A percentile compares a stretch with the other conserved stretches of the same genome.
These are phyloP conservation scores for Starmerella etchellsii DNA, from an alignment of 805 yeast genomes.

Conservation along the genomic window DNA sequence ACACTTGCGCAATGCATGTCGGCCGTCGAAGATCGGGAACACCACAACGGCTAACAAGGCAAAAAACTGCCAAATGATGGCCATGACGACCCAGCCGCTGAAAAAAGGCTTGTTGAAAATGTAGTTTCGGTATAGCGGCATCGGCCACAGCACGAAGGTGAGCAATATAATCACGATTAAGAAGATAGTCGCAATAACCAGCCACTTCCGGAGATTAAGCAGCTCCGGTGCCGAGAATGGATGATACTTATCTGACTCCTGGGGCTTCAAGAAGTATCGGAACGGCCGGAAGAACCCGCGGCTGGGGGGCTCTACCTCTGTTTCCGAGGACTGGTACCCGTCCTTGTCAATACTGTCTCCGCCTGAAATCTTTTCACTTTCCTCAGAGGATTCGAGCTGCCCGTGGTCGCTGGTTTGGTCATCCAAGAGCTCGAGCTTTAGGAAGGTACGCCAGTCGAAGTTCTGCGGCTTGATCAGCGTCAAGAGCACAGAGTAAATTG, in stretches of 20 bases:
- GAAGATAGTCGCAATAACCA: slow-evolving; percentile 46
- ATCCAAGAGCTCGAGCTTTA: too few relatives aligned
- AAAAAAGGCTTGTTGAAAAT: slow-evolving; percentile 63
- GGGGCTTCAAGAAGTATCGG: neutral
- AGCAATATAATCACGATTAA: slow-evolving; percentile 50
- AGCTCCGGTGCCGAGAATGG: slow-evolving; percentile 6
- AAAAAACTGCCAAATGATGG: slow-evolving; percentile 63
- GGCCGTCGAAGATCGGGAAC: slow-evolving; percentile 63
- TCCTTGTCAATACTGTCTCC: too few relatives aligned
- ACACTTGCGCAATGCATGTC: slow-evolving; percentile 21
- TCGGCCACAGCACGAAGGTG: slow-evolving; percentile 69
- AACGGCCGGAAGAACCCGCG: neutral
- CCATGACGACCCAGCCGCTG: slow-evolving; percentile 78
- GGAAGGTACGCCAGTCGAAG: too few relatives aligned
- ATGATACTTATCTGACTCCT: neutral
- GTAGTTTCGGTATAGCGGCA: slow-evolving; percentile 85
- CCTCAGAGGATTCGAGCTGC: too few relatives aligned
- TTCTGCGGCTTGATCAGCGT: too few relatives aligned
- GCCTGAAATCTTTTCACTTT: too few relatives aligned
- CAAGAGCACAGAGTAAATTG: too few relatives aligned
- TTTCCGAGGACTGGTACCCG: too few relatives aligned
- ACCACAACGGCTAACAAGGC: slow-evolving; percentile 41
- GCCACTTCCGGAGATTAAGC: slow-evolving; percentile 36
- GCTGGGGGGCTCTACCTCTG: too few relatives aligned
- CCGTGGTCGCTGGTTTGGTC: too few relatives aligned